Conservation (phyloP, 345 rosid genomes). For the Ceriops zippeliana region DNA sequence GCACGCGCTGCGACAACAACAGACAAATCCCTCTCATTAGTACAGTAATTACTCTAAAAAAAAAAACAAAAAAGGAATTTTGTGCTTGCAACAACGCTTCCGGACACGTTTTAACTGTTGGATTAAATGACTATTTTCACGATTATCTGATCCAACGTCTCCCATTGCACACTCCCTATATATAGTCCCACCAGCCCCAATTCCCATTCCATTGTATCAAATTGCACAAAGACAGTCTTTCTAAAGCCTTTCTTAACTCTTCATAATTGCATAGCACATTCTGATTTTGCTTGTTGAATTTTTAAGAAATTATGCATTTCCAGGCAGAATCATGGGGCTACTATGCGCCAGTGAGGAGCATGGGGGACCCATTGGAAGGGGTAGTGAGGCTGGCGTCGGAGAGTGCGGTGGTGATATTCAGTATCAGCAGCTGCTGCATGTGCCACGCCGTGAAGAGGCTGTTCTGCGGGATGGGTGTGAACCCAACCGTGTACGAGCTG, state of each 20-base stretch:
- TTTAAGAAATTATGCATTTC: not conserved
- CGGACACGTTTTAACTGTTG: no score
- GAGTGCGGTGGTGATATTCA: conserved; percentile 70
- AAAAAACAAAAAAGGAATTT: not conserved
- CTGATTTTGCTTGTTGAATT: not conserved
- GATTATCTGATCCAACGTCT: no score
- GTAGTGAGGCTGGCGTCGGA: conserved; percentile 49
- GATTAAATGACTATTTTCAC: no score
- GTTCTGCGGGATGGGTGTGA: conserved; percentile 70
- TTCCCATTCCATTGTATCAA: not conserved
- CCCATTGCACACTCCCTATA: not conserved
- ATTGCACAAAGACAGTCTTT: no score
- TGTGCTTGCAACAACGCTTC: not conserved
- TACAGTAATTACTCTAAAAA: no score
- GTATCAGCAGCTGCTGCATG: conserved; percentile 64
- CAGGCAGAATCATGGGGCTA: conserved; percentile 23
- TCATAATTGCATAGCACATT: no score
- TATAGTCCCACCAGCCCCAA: not conserved
- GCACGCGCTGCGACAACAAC: conserved; percentile 53
- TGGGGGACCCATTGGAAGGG: conserved; percentile 42
- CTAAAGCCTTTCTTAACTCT: no score
- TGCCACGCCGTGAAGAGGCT: conserved; percentile 72
- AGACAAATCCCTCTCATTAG: conserved; percentile 23
- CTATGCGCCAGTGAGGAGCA: conserved; percentile 15
- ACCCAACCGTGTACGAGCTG: conserved; percentile 55